phyloP scores from a whole-genome alignment of 2,329 filamentous ascomycete species.

The Claviceps lovelessii region DNA sequence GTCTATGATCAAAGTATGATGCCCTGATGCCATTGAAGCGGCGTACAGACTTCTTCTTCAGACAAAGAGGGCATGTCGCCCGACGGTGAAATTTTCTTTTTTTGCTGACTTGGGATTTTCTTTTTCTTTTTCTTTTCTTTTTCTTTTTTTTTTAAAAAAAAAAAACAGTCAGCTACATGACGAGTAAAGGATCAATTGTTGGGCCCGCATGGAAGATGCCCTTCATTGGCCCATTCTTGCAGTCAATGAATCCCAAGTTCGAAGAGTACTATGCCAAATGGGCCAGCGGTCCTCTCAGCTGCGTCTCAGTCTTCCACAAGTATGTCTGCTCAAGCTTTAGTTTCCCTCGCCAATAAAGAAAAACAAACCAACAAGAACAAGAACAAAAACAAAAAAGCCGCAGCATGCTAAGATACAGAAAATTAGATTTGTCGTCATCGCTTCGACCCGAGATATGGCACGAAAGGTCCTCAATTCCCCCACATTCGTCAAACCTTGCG shows the following conservation, averaged over 20 bases:
- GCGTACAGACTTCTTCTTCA: neutral
- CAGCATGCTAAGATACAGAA: neutral
- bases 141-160: neutral
- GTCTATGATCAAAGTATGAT: slow-evolving; percentile 81
- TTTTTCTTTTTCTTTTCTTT: too few species aligned
- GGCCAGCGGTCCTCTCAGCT: slow-evolving; percentile 80
- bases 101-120: neutral
- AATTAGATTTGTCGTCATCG: slow-evolving; percentile 84
- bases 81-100: neutral
- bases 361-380: too few species aligned
- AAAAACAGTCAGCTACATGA: slow-evolving; percentile 54
- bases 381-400: too few species aligned
- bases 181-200: slow-evolving; percentile 60
- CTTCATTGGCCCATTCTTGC: slow-evolving; percentile 88
- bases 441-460: slow-evolving; percentile 85
- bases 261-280: slow-evolving; percentile 85
- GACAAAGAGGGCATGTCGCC: too few species aligned
- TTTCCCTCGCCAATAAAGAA: too few species aligned
- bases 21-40: neutral
- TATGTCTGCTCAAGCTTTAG: slow-evolving; percentile 27
- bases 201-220: slow-evolving; percentile 65
- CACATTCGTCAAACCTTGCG: slow-evolving; percentile 81
- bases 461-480: slow-evolving; percentile 96
- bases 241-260: slow-evolving; percentile 86
- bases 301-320: slow-evolving; percentile 99